These are phyloP conservation scores for Botrytis hyacinthi DNA, from an alignment of 2,329 filamentous ascomycete species.

Conservation along the genomic window DNA sequence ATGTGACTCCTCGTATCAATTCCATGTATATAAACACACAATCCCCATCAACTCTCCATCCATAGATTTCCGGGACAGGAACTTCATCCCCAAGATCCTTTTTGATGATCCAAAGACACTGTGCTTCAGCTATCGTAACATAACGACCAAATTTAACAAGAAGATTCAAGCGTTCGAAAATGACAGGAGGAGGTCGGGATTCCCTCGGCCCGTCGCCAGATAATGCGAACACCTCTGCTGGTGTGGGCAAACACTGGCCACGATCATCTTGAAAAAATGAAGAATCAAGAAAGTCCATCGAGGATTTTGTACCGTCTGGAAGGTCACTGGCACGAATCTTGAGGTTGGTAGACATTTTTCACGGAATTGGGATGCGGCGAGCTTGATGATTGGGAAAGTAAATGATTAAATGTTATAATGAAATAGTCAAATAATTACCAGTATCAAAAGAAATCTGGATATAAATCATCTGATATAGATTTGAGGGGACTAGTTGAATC, in stretches of 20 bases:
- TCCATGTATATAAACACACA: not conserved
- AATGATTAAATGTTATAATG: no score
- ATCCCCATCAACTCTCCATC: conserved; percentile 30
- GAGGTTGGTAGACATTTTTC: not conserved
- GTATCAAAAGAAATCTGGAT: no score
- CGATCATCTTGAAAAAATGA: not conserved
- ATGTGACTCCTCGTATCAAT: not conserved
- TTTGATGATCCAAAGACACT: conserved; percentile 37
- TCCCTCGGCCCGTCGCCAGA: accelerated
- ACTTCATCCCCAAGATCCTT: conserved; percentile 30
- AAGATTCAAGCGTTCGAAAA: conserved; percentile 37
- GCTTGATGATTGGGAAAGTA: no score
- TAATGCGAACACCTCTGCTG: not conserved
- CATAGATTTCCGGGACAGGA: conserved; percentile 41
- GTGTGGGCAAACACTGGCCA: not conserved
- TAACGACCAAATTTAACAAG: conserved; percentile 40
- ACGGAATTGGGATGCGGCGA: no score
- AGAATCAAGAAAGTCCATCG: not conserved
- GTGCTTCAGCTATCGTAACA: conserved; percentile 36
- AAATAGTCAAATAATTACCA: no score
- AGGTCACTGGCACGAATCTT: not conserved
- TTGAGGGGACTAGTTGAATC: not conserved
- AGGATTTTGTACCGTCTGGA: not conserved
- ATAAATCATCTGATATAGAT: no score
- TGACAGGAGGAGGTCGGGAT: not conserved